These are phyloP conservation scores for Amanita rubescens DNA, from an alignment of 768 basidiomycete genomes.

Conservation along the genomic window DNA sequence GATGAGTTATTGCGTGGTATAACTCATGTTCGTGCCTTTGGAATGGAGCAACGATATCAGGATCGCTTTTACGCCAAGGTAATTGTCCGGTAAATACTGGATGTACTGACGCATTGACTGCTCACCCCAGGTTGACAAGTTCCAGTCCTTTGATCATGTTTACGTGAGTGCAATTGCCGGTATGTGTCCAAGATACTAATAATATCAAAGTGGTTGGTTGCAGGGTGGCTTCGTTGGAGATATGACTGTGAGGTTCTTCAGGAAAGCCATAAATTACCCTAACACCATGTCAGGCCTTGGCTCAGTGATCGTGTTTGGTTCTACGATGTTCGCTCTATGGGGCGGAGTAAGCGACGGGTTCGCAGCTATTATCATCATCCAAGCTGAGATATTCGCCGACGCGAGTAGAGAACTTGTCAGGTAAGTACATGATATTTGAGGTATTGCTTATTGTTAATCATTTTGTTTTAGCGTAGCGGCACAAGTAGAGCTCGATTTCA, in stretches of 20 bases:
- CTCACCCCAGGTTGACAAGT: conserved; percentile 42
- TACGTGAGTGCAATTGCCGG: conserved; percentile 40
- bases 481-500: conserved; percentile 68
- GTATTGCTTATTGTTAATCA: not conserved
- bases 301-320: conserved; percentile 60
- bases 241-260: conserved; percentile 50
- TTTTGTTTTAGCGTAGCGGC: conserved; percentile 44
- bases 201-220: conserved; percentile 51
- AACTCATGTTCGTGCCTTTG: conserved; percentile 62
- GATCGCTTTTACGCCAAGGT: conserved; percentile 54
- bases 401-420: conserved; percentile 59
- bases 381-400: conserved; percentile 63
- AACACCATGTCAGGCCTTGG: conserved; percentile 41
- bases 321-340: conserved; percentile 62
- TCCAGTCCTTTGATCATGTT: conserved; percentile 65
- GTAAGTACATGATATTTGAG: conserved; percentile 21
- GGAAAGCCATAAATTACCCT: not conserved
- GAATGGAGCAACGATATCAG: conserved; percentile 63
- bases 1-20: conserved; percentile 65
- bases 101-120: not conserved
- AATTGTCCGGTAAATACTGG: not conserved
- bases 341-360: conserved; percentile 49
- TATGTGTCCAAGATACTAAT: conserved; percentile 14
- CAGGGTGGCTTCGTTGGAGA: conserved; percentile 64
- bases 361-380: conserved; percentile 65